A percentile compares a stretch with the other conserved stretches of the same genome.
Evolutionary conservation across 1,284 basidiomycete species (phyloP).

Genomic region (Stereum hirsutum): DNA sequence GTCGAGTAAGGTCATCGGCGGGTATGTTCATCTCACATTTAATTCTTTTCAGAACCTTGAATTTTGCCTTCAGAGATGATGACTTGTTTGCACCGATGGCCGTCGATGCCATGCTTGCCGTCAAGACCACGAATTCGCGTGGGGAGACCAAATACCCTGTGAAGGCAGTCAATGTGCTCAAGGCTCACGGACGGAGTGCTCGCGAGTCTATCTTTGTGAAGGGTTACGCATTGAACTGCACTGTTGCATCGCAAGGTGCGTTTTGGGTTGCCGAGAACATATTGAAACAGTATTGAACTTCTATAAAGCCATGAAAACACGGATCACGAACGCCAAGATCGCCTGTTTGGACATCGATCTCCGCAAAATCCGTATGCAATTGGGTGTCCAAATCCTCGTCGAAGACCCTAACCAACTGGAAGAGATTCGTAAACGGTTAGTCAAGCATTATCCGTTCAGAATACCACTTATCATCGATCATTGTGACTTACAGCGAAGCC

Average conservation of each 20-base stretch:
- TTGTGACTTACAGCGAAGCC: slow-evolving; percentile 60
- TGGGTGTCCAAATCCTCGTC: slow-evolving; percentile 96
- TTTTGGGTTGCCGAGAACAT: slow-evolving; percentile 7
- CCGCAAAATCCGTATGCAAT: slow-evolving; percentile 95
- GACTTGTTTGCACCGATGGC: slow-evolving; percentile 98
- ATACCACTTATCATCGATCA: slow-evolving; percentile 3
- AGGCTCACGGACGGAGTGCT: slow-evolving; percentile 95
- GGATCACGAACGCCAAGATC: slow-evolving; percentile 90
- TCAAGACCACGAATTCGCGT: slow-evolving; percentile 89
- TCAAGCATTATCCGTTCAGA: slow-evolving; percentile 1
- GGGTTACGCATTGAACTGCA: slow-evolving; percentile 98
- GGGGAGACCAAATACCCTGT: slow-evolving; percentile 99
- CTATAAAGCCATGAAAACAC: slow-evolving; percentile 89
- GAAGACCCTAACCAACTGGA: slow-evolving; percentile 97
- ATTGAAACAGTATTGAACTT: slow-evolving; percentile 4
- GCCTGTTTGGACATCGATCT: slow-evolving; percentile 99
- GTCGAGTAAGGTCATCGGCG: slow-evolving; percentile 98
- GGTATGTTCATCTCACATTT: slow-evolving; percentile 42
- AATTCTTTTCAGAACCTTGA: slow-evolving; percentile 1
- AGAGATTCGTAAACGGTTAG: slow-evolving; percentile 86
- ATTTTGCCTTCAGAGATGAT: slow-evolving; percentile 64
- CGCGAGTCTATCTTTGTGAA: slow-evolving; percentile 93
- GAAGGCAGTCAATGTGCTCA: slow-evolving; percentile 99
- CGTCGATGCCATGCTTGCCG: slow-evolving; percentile 97
- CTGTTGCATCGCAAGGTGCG: slow-evolving; percentile 94